These are phyloP conservation scores for Fusarium chuoi DNA, from an alignment of 2,329 filamentous ascomycete species.

Conservation along the genomic window DNA sequence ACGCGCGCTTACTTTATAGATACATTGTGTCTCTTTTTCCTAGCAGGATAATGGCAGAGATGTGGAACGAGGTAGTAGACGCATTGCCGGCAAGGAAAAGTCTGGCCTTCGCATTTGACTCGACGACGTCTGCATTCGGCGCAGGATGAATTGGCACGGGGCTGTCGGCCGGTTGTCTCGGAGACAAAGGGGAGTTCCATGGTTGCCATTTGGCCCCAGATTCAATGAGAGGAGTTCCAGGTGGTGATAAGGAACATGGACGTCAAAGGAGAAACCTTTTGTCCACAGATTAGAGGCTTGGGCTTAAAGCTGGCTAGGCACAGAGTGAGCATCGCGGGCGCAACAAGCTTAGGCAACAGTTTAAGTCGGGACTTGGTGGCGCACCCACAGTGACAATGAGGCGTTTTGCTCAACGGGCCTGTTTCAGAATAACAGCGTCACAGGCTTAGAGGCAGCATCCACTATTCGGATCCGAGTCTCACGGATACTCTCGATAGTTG, in stretches of 20 bases:
- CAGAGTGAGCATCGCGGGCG: not conserved
- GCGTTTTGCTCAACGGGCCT: not conserved
- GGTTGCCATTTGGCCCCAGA: not conserved
- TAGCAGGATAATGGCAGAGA: not conserved
- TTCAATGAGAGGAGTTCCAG: not conserved
- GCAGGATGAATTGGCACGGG: not conserved
- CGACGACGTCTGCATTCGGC: not conserved
- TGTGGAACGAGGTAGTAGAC: not conserved
- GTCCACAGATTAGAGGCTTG: not conserved
- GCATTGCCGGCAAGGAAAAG: not conserved
- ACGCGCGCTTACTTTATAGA: not conserved
- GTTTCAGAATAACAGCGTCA: not conserved
- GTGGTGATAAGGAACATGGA: not conserved
- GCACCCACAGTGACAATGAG: not conserved
- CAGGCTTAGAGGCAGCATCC: not conserved
- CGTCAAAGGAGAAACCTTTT: not conserved
- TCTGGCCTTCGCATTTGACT: not conserved
- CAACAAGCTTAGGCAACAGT: not conserved
- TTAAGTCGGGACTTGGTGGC: not conserved
- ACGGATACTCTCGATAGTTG: not conserved
- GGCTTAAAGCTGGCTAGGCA: not conserved
- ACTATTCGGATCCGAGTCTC: not conserved
- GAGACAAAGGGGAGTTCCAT: not conserved
- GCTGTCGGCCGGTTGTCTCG: not conserved
- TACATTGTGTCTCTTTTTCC: not conserved